Conservation (phyloP, 352 stramenopile genomes). For the Globisporangium canariense region DNA sequence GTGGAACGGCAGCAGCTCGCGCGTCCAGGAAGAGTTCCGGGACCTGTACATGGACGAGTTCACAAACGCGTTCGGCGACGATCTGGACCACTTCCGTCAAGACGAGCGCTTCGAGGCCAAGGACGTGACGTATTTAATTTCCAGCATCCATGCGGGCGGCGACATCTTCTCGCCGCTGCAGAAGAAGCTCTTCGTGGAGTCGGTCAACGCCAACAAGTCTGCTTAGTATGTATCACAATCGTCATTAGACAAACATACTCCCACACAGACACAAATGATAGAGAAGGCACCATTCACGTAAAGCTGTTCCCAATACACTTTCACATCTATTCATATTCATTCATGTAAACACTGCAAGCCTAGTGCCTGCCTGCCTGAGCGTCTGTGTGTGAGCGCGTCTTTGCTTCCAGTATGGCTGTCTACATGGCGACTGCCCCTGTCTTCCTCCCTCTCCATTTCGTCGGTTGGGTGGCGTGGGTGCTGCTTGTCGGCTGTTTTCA, state of each 20-base stretch:
- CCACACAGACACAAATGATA: slow-evolving; percentile 1
- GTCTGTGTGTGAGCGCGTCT: neutral
- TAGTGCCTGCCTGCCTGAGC: neutral
- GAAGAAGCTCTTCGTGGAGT: slow-evolving; percentile 81
- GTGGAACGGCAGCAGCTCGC: slow-evolving; percentile 9
- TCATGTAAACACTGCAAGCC: slow-evolving; percentile 2
- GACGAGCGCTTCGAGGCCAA: slow-evolving; percentile 85
- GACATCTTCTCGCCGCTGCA: slow-evolving; percentile 82
- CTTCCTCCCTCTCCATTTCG: neutral
- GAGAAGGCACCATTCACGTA: neutral
- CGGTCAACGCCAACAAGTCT: slow-evolving; percentile 25
- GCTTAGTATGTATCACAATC: neutral
- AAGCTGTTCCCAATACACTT: slow-evolving; percentile 9
- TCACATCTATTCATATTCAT: slow-evolving; percentile 14
- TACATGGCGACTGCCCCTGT: neutral
- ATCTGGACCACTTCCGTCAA: slow-evolving; percentile 80
- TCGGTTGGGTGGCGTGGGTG: neutral
- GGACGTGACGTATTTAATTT: slow-evolving; percentile 89
- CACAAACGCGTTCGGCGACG: slow-evolving; percentile 77
- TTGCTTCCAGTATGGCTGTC: neutral
- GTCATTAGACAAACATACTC: neutral
- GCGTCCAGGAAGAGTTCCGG: slow-evolving; percentile 53
- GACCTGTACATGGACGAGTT: slow-evolving; percentile 87
- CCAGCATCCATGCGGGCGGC: slow-evolving; percentile 73
- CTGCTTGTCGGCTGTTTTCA: neutral